Evolutionary conservation across 805 yeast species (phyloP).

Genomic region (Pichia rugopelliculosa): DNA sequence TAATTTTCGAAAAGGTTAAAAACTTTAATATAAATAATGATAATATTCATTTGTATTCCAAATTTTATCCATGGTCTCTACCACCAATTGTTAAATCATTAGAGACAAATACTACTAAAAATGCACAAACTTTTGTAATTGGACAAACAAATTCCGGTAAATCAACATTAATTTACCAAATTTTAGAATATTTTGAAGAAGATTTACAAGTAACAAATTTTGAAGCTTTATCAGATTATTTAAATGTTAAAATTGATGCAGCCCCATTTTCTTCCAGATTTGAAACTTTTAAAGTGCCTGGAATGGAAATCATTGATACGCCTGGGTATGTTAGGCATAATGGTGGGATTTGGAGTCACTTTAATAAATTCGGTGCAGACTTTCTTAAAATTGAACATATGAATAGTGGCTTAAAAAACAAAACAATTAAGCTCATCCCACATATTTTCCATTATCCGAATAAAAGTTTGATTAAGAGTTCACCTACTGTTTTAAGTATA

Average conservation of each 20-base stretch:
- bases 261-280: slow-evolving; percentile 8
- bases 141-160: slow-evolving; percentile 28
- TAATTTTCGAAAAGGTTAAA: background rate
- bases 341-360: slow-evolving; percentile 17
- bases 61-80: slow-evolving; percentile 1
- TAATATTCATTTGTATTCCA: slow-evolving; percentile 6
- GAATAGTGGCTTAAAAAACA: background rate
- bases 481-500: background rate
- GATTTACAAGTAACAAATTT: background rate
- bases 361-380: slow-evolving; percentile 10
- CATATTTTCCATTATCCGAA: background rate
- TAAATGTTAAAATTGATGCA: slow-evolving; percentile 3
- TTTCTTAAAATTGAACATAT: background rate
- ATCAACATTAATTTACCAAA: slow-evolving; percentile 14
- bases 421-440: background rate
- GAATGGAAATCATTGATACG: slow-evolving; percentile 21
- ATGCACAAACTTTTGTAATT: slow-evolving; percentile 16
- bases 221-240: background rate
- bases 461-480: background rate
- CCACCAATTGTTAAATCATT: slow-evolving; percentile 3
- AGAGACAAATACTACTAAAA: background rate
- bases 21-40: background rate
- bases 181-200: slow-evolving; percentile 4
- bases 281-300: slow-evolving; percentile 12
- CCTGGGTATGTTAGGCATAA: slow-evolving; percentile 23